A percentile compares a stretch with the other conserved stretches of the same genome.
Evolutionary conservation across 179 eudicot species (phyloP).

Genomic region (Vitellaria paradoxa): DNA sequence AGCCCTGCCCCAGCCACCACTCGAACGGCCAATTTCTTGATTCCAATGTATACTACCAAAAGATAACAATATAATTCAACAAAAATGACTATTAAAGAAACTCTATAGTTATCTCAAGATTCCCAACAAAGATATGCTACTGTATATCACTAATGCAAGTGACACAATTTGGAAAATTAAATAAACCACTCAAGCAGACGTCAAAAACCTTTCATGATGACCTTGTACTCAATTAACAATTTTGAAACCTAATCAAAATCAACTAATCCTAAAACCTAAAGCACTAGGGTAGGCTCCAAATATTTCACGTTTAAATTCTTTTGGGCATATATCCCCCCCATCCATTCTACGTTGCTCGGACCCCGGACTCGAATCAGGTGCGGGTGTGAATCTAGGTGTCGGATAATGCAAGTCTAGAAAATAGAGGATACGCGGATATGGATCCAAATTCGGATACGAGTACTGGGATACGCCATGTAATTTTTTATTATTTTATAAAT

Average conservation of each 20-base stretch:
- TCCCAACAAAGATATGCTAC: neutral
- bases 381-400: too few species aligned
- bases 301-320: neutral
- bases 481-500: too few species aligned
- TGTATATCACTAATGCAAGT: neutral
- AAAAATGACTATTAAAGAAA: neutral
- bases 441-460: too few species aligned
- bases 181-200: neutral
- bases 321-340: neutral
- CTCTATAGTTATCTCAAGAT: neutral
- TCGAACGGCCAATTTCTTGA: neutral
- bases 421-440: too few species aligned
- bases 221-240: neutral
- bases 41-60: neutral
- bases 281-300: neutral
- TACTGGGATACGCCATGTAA: too few species aligned
- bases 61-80: neutral
- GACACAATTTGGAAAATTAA: neutral
- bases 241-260: conserved; percentile 3
- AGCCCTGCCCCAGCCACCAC: neutral
- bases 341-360: too few species aligned
- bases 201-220: neutral
- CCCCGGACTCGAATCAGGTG: too few species aligned
- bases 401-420: too few species aligned
- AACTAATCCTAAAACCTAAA: conserved; percentile 4